Conservation (phyloP, 2,329 filamentous ascomycete genomes). For the Aspergillus eucalypticola region DNA sequence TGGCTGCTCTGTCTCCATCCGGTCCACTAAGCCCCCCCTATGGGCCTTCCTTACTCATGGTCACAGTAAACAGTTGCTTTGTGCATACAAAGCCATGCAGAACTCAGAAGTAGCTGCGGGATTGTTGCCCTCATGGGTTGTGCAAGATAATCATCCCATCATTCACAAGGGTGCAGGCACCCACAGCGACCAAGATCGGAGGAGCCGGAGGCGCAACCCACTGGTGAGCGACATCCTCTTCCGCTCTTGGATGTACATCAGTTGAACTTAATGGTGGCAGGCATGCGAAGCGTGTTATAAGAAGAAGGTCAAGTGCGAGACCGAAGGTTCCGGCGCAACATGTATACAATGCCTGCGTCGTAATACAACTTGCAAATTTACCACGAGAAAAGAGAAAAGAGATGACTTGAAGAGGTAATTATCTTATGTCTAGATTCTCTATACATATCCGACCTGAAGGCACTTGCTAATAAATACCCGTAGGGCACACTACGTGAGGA, state of each 20-base stretch:
- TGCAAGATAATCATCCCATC: slow-evolving; percentile 10
- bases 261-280: slow-evolving; percentile 45
- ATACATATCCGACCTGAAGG: neutral
- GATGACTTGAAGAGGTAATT: slow-evolving; percentile 82
- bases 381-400: slow-evolving; percentile 89
- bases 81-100: slow-evolving; percentile 22
- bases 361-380: slow-evolving; percentile 91
- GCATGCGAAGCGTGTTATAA: slow-evolving; percentile 92
- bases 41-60: slow-evolving; percentile 14
- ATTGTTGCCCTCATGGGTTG: slow-evolving; percentile 8
- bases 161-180: slow-evolving; percentile 10
- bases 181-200: slow-evolving; percentile 9
- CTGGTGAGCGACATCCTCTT: slow-evolving; percentile 22
- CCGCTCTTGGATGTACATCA: slow-evolving; percentile 5
- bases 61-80: slow-evolving; percentile 1
- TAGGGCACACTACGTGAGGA: slow-evolving; percentile 90
- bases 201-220: slow-evolving; percentile 21
- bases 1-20: neutral
- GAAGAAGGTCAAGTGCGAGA: slow-evolving; percentile 87
- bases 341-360: slow-evolving; percentile 93
- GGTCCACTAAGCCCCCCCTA: slow-evolving; percentile 10
- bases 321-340: slow-evolving; percentile 68
- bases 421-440: neutral
- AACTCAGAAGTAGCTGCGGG: slow-evolving; percentile 7
- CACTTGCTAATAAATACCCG: slow-evolving; percentile 12